A percentile compares a stretch with the other conserved stretches of the same genome.
Evolutionary conservation across 2,329 filamentous ascomycete species (phyloP).

Genomic region (Fusarium sp.): DNA sequence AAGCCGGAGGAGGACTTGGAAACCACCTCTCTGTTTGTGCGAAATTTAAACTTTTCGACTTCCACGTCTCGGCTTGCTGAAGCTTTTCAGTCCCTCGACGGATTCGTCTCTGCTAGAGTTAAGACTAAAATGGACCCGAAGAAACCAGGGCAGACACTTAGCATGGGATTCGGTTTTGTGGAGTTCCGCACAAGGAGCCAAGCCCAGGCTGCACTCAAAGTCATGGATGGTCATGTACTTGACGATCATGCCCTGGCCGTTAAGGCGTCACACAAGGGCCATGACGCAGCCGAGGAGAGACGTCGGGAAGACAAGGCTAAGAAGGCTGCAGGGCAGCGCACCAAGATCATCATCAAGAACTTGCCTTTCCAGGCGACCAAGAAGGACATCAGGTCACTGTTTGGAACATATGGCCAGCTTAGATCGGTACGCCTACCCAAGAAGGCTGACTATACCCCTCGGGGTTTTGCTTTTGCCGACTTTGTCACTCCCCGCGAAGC

Average conservation of each 20-base stretch:
- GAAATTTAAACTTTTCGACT: conserved; percentile 93
- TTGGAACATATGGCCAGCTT: conserved; percentile 90
- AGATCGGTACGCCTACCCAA: conserved; percentile 93
- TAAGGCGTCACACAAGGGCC: conserved; percentile 85
- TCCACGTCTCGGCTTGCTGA: conserved; percentile 80
- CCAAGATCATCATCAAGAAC: conserved; percentile 98
- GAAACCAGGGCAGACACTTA: conserved; percentile 84
- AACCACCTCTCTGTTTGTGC: conserved; percentile 86
- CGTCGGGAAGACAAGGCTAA: conserved; percentile 84
- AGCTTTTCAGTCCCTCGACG: conserved; percentile 82
- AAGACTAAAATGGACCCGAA: conserved; percentile 96
- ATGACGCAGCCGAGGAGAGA: conserved; percentile 88
- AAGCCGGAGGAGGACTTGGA: conserved; percentile 66
- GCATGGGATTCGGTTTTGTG: conserved; percentile 97
- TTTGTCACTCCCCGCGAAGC: conserved; percentile 93
- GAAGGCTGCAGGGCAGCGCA: conserved; percentile 78
- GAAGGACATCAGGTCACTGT: conserved; percentile 87
- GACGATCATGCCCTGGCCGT: conserved; percentile 88
- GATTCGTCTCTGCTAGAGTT: conserved; percentile 88
- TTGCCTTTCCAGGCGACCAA: conserved; percentile 94
- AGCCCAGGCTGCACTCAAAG: conserved; percentile 80
- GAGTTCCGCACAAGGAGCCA: conserved; percentile 84
- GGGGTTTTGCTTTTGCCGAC: conserved; percentile 97
- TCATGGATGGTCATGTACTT: conserved; percentile 91
- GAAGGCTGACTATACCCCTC: conserved; percentile 88